A percentile compares a stretch with the other conserved stretches of the same genome.
These are phyloP conservation scores for Sporothrix dimorphospora DNA, from an alignment of 2,329 filamentous ascomycete species.

Conservation along the genomic window DNA sequence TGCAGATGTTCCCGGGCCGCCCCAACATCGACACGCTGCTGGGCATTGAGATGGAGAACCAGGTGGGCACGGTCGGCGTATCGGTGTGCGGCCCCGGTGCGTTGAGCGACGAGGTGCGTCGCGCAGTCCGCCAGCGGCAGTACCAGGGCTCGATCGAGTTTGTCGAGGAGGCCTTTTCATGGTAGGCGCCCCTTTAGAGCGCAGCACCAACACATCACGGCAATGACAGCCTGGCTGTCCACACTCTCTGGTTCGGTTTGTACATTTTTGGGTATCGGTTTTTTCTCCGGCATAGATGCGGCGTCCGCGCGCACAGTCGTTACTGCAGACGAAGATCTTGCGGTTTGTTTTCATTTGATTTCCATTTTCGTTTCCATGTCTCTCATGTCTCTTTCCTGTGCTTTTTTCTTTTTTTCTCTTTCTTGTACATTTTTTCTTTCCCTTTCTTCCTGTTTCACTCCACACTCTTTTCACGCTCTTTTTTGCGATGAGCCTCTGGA, in stretches of 20 bases:
- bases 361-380: slow-evolving; percentile 2
- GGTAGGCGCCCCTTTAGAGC: slow-evolving; percentile 43
- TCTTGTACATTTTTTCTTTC: not conserved
- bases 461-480: not conserved
- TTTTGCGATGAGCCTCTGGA: not conserved
- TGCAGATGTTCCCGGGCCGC: slow-evolving; percentile 82
- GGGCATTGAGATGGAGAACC: slow-evolving; percentile 72
- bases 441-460: not conserved
- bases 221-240: not conserved
- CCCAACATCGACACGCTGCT: slow-evolving; percentile 75
- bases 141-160: slow-evolving; percentile 72
- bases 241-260: not conserved
- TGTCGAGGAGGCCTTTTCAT: slow-evolving; percentile 75
- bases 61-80: slow-evolving; percentile 74
- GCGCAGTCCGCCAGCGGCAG: slow-evolving; percentile 66
- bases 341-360: not conserved
- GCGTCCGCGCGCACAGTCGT: slow-evolving; percentile 18
- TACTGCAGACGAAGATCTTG: not conserved
- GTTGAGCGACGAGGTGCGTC: slow-evolving; percentile 74
- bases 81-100: slow-evolving; percentile 74
- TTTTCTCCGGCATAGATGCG: not conserved
- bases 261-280: slow-evolving; percentile 7
- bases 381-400: not conserved
- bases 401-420: not conserved
- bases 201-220: not conserved